A percentile compares a stretch with the other conserved stretches of the same genome.
These are phyloP conservation scores for Botrytis elliptica DNA, from an alignment of 2,329 filamentous ascomycete species.

Conservation along the genomic window DNA sequence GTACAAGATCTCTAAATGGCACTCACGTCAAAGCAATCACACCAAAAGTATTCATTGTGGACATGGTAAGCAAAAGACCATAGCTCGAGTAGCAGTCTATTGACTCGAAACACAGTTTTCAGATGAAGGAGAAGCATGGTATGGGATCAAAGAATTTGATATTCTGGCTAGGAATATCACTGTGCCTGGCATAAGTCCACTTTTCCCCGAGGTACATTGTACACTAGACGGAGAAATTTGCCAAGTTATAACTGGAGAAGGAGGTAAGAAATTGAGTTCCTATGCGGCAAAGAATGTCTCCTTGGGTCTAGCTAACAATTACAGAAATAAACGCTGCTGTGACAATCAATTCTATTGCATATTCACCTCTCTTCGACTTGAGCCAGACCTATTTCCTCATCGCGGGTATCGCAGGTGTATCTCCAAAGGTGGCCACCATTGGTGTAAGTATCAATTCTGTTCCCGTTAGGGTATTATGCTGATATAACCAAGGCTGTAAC, in stretches of 20 bases:
- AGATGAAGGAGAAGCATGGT: constrained; percentile 47
- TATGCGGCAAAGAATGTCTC: background rate
- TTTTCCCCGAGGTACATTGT: constrained; percentile 62
- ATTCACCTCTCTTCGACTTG: constrained; percentile 63
- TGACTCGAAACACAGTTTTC: background rate
- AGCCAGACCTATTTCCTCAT: constrained; percentile 66
- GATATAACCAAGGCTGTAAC: constrained; percentile 51
- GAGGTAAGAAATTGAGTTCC: background rate
- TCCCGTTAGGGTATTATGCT: background rate
- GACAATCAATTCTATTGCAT: constrained; percentile 59
- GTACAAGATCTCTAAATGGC: background rate
- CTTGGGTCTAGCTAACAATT: background rate
- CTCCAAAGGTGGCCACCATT: constrained; percentile 63
- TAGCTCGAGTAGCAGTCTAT: background rate
- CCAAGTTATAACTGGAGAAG: constrained; percentile 47
- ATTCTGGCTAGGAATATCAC: constrained; percentile 57
- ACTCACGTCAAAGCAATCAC: background rate
- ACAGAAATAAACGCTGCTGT: constrained; percentile 62
- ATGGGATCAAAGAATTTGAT: constrained; percentile 44
- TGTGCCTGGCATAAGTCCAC: constrained; percentile 59
- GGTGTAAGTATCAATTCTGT: constrained; percentile 37
- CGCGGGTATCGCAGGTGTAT: constrained; percentile 71
- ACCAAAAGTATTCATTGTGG: constrained; percentile 34
- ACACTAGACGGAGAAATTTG: constrained; percentile 58
- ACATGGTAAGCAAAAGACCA: background rate